A percentile compares a stretch with the other conserved stretches of the same genome.
phyloP scores from a whole-genome alignment of 2,329 filamentous ascomycete species.

The Penicillium sp. region DNA sequence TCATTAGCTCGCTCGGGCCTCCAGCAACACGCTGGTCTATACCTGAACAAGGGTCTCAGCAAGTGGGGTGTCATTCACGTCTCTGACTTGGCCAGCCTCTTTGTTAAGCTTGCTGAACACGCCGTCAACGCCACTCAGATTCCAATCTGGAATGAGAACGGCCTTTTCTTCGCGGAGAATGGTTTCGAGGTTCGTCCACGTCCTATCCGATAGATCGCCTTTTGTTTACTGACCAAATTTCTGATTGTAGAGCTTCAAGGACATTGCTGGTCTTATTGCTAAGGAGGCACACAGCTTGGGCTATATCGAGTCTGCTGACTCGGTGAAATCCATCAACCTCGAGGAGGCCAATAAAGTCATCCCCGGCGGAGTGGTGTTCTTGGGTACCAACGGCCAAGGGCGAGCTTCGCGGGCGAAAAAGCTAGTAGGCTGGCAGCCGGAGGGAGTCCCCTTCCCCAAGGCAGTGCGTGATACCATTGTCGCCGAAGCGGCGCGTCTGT shows the following conservation, averaged over 20 bases:
- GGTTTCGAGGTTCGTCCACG: constrained; percentile 4
- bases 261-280: not conserved
- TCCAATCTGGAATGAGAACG: constrained; percentile 19
- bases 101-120: constrained; percentile 53
- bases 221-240: not conserved
- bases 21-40: constrained; percentile 51
- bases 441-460: not conserved
- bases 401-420: constrained; percentile 1
- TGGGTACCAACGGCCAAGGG: constrained; percentile 7
- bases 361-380: not conserved
- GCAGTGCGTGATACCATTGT: constrained; percentile 1
- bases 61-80: constrained; percentile 63
- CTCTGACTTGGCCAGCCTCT: constrained; percentile 58
- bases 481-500: constrained; percentile 3
- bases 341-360: constrained; percentile 6
- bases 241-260: constrained; percentile 4
- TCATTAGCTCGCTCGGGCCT: constrained; percentile 46
- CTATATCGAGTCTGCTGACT: constrained; percentile 3
- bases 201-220: not conserved
- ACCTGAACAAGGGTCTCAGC: constrained; percentile 57
- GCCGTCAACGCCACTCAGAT: constrained; percentile 26
- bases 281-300: constrained; percentile 4
- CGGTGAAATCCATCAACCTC: constrained; percentile 2
- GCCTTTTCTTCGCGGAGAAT: constrained; percentile 18
- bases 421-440: not conserved